These are phyloP conservation scores for Phytopythium kandeliae DNA, from an alignment of 352 stramenopile species.

Conservation along the genomic window DNA sequence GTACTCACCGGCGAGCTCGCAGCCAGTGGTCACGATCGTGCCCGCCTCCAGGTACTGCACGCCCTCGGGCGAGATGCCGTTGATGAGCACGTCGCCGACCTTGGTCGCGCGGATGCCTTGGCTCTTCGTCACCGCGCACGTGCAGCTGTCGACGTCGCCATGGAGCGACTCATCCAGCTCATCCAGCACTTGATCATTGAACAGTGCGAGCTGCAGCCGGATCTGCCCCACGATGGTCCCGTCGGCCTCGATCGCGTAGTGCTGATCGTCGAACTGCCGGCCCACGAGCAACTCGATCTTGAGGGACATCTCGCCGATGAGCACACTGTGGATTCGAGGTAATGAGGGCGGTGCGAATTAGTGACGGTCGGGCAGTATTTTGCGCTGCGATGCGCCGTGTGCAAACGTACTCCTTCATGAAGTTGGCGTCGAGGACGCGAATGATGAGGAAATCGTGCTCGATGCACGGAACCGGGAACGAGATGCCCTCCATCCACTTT, in stretches of 20 bases:
- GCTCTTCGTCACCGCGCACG: conserved; percentile 41
- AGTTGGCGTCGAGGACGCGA: conserved; percentile 80
- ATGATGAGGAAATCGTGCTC: conserved; percentile 76
- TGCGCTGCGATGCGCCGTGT: neutral
- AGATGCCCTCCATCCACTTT: conserved; percentile 65
- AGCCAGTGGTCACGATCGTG: conserved; percentile 57
- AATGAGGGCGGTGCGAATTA: too few species aligned
- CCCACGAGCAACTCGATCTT: conserved; percentile 68
- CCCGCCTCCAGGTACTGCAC: conserved; percentile 69
- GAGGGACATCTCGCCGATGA: conserved; percentile 63
- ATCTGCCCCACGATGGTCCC: conserved; percentile 75
- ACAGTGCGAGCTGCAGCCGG: conserved; percentile 62
- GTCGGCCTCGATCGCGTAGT: conserved; percentile 60
- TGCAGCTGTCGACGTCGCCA: conserved; percentile 61
- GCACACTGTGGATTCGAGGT: conserved; percentile 25
- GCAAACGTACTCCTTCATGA: conserved; percentile 54
- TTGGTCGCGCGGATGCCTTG: conserved; percentile 52
- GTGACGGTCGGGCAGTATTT: too few species aligned
- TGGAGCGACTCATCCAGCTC: conserved; percentile 46
- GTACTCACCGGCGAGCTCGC: conserved; percentile 60
- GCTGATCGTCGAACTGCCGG: conserved; percentile 67
- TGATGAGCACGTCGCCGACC: conserved; percentile 67
- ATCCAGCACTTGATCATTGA: conserved; percentile 75
- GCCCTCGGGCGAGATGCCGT: conserved; percentile 61
- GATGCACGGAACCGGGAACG: conserved; percentile 58